A percentile compares a stretch with the other conserved stretches of the same genome.
phyloP scores from a whole-genome alignment of 352 stramenopile genomes.

The Peronospora belbahrii region DNA sequence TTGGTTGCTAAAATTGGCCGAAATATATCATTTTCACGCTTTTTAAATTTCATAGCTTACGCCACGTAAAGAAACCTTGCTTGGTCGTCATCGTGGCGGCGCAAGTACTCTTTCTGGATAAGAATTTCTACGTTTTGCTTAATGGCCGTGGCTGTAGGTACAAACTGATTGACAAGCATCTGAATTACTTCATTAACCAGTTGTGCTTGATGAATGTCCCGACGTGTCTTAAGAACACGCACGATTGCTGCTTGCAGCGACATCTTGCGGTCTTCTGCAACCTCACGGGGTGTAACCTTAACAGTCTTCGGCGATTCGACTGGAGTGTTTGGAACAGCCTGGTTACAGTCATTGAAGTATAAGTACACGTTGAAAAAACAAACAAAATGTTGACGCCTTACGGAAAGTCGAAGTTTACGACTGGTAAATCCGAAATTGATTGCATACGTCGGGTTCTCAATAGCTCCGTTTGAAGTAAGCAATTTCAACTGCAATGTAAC shows the following conservation, averaged over 20 bases:
- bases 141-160: conserved; percentile 44
- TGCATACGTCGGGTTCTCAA: conserved; percentile 23
- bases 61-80: conserved; percentile 65
- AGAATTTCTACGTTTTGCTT: conserved; percentile 81
- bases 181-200: conserved; percentile 56
- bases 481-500: conserved; percentile 32
- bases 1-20: conserved; percentile 4
- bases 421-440: conserved; percentile 45
- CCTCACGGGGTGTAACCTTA: conserved; percentile 49
- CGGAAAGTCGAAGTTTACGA: conserved; percentile 45
- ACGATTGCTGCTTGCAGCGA: conserved; percentile 78
- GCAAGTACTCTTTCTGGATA: conserved; percentile 79
- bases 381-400: conserved; percentile 6
- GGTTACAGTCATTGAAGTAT: not conserved
- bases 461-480: conserved; percentile 20
- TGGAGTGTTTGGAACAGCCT: conserved; percentile 50
- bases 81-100: conserved; percentile 52
- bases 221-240: conserved; percentile 72
- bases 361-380: not conserved
- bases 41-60: conserved; percentile 14
- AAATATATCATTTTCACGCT: conserved; percentile 7
- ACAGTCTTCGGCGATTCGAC: conserved; percentile 59
- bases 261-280: conserved; percentile 87
- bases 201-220: conserved; percentile 60
- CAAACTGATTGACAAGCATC: conserved; percentile 73